These are phyloP conservation scores for Rosa multiflora DNA, from an alignment of 306 rosid genomes.

Conservation along the genomic window DNA sequence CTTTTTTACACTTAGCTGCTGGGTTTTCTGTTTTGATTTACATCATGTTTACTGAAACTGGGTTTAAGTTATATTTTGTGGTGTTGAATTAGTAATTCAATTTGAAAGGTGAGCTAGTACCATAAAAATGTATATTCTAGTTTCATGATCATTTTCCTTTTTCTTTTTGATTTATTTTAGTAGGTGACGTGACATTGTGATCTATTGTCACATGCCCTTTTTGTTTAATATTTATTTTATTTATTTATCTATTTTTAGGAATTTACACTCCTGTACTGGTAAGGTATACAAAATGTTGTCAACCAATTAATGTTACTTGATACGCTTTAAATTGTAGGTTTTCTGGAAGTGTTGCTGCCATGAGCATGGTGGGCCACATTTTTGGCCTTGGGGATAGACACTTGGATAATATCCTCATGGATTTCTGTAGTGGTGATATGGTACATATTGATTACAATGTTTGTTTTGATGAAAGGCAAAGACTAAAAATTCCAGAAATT, in stretches of 20 bases:
- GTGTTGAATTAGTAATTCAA: background rate
- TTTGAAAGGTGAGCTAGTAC: background rate
- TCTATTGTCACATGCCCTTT: background rate
- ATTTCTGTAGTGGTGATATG: slow-evolving; percentile 83
- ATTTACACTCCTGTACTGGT: too few species aligned
- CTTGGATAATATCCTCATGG: slow-evolving; percentile 88
- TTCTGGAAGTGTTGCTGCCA: slow-evolving; percentile 68
- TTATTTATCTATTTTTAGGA: background rate
- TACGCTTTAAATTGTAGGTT: slow-evolving; percentile 9
- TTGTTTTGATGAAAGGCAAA: slow-evolving; percentile 89
- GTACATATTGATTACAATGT: slow-evolving; percentile 95
- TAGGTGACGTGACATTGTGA: background rate
- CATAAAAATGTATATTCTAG: background rate
- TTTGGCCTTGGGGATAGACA: slow-evolving; percentile 95
- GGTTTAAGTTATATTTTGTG: background rate
- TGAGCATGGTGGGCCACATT: slow-evolving; percentile 97
- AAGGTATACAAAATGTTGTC: background rate
- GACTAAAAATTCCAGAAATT: slow-evolving; percentile 90
- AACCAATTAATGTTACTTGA: slow-evolving; percentile 14
- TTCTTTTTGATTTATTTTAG: background rate
- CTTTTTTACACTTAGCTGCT: too few species aligned
- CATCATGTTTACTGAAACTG: background rate
- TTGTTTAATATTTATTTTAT: background rate
- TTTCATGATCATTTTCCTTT: background rate
- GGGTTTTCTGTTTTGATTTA: too few species aligned